Evolutionary conservation across 805 yeast species (phyloP).

Genomic region (Candida ulmi): DNA sequence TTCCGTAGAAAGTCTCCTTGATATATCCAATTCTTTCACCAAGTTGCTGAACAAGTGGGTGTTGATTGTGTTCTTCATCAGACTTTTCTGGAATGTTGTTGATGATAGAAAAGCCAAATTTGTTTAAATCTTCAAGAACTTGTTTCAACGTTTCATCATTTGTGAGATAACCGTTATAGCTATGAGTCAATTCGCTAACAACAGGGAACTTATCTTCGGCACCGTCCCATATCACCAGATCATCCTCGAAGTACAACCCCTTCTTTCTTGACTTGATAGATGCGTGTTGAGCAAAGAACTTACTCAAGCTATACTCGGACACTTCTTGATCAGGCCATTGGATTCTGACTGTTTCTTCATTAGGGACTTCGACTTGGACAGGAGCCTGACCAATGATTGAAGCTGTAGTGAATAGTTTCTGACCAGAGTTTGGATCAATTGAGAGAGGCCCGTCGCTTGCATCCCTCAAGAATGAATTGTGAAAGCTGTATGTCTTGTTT

Average conservation of each 20-base stretch:
- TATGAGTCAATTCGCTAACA: conserved; percentile 1
- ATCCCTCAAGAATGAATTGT: conserved; percentile 59
- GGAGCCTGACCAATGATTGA: conserved; percentile 32
- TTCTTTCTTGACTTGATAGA: conserved; percentile 24
- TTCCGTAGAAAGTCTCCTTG: conserved; percentile 67
- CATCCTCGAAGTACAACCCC: conserved; percentile 29
- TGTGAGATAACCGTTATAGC: conserved; percentile 11
- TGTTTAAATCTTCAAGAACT: conserved; percentile 41
- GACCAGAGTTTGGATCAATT: conserved; percentile 50
- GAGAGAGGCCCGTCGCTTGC: conserved; percentile 45
- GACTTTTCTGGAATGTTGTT: conserved; percentile 43
- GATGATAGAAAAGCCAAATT: conserved; percentile 52
- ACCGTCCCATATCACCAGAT: conserved; percentile 43
- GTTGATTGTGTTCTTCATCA: conserved; percentile 21
- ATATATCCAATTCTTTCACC: conserved; percentile 61
- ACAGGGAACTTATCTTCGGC: conserved; percentile 14
- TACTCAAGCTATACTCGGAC: conserved; percentile 33
- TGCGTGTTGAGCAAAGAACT: conserved; percentile 42
- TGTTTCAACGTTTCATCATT: conserved; percentile 22
- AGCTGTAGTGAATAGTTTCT: conserved; percentile 62
- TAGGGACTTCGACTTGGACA: conserved; percentile 26
- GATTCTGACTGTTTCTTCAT: conserved; percentile 33
- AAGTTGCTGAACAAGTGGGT: conserved; percentile 34
- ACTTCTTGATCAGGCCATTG: conserved; percentile 43
- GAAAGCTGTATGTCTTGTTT: conserved; percentile 20